phyloP scores from a whole-genome alignment of 2,329 filamentous ascomycete genomes.

The Sarocladium strictum region DNA sequence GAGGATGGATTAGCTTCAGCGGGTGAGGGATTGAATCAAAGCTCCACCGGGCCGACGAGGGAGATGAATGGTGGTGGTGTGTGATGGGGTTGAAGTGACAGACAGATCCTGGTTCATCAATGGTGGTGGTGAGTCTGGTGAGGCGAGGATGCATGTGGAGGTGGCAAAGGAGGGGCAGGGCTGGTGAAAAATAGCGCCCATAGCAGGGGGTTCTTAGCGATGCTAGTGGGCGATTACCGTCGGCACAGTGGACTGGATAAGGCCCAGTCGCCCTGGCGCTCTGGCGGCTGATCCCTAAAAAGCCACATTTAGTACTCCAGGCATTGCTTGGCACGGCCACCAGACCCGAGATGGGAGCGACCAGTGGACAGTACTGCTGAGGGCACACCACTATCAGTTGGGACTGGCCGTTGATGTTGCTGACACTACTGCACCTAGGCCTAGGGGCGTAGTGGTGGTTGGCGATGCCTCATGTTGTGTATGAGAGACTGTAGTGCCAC shows the following conservation, averaged over 20 bases:
- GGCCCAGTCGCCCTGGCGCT: neutral
- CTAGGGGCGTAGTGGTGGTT: too few species aligned
- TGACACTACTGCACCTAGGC: too few species aligned
- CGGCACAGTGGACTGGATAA: neutral
- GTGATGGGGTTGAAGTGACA: neutral
- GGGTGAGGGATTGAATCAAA: neutral
- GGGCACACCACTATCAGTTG: too few species aligned
- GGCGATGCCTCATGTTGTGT: too few species aligned
- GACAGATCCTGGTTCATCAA: too few species aligned
- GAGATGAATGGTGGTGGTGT: neutral
- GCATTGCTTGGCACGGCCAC: neutral
- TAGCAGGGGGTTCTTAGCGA: too few species aligned
- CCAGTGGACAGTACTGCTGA: too few species aligned
- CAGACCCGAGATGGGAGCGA: neutral
- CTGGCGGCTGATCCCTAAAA: neutral
- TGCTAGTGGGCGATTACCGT: neutral
- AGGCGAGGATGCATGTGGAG: neutral
- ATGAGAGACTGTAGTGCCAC: too few species aligned
- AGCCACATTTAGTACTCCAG: conserved; percentile 1
- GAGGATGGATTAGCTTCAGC: neutral
- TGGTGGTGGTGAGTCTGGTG: neutral
- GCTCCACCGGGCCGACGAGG: neutral
- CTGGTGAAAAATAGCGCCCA: too few species aligned
- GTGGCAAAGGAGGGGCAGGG: neutral
- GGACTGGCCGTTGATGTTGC: too few species aligned